Evolutionary conservation across 257 asterid species (phyloP), one percentile per base, ranked within the genome.

Genomic region (Handroanthus guayacan): DNA sequence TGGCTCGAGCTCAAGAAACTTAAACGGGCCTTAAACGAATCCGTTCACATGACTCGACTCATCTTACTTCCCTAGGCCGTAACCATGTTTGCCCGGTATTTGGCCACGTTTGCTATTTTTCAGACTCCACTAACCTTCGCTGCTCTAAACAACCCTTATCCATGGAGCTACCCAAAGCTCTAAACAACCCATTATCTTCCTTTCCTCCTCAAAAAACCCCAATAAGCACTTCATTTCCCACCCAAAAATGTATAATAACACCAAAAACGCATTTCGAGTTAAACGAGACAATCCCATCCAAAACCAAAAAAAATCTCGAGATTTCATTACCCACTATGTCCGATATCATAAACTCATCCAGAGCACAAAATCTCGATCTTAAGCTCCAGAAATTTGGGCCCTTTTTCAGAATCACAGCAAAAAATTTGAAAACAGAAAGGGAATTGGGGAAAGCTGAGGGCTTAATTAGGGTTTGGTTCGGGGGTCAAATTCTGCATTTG

Each of bases 381-480:
- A 79, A 85, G 80, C 85, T 94, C 9, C 87, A 78, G 41, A 87
- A 82, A 18, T 20, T 94, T 0, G 99, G 98, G 12, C 99, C 99
- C 31, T 87, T 94, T 72, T 94, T 89, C 86, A 84, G 97, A 74
- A 88, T 94, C 47, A 87, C 89, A 3, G 99, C 97, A 0, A 86
- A 60, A 75, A 87, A 86, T 67, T 56, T 85, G 88, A 76, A 48
- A 62, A 85, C 88, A 9, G 69, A 54, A 3, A 69, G 56, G 62
- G 95, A 94, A 48, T 65, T 94, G 75, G 97, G 99, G 5, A 86
- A 86, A 72, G 94, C 96, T 0, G 95, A 94, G 79, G 99, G 99
- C 14, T 51, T 92, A 55, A 70, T 87, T 41, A 86, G 99, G 95
- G 72, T 79, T 17, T 92, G 99, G 98, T 72, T 89, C 41, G 85